Percentiles rank a stretch among this genome's conserved stretches.
Conservation (phyloP, 2,329 filamentous ascomycete species). For the Cercospora janseana region DNA sequence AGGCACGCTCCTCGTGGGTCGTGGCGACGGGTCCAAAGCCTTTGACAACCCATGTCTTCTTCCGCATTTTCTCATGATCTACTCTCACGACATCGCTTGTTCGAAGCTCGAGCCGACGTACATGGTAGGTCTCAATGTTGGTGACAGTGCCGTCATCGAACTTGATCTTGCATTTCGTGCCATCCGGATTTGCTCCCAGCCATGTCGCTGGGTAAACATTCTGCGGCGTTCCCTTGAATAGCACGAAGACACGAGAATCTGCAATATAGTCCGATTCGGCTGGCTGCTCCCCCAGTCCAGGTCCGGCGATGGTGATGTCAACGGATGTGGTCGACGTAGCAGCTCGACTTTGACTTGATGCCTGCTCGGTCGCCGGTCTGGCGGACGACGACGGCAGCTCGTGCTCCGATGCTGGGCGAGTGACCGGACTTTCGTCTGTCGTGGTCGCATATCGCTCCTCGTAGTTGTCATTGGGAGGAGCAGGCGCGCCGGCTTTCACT, state of each 20-base stretch:
- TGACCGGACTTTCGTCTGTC: not conserved
- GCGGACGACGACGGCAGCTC: too few species aligned
- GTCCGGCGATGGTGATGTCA: not conserved
- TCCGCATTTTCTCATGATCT: conserved; percentile 46
- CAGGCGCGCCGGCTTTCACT: conserved; percentile 2
- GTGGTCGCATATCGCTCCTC: not conserved
- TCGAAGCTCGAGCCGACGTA: conserved; percentile 46
- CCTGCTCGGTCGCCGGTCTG: too few species aligned
- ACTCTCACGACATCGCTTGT: conserved; percentile 50
- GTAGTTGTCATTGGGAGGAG: not conserved
- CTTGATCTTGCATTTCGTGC: conserved; percentile 45
- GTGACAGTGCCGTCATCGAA: conserved; percentile 50
- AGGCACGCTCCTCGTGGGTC: conserved; percentile 33
- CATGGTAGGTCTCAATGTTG: conserved; percentile 42
- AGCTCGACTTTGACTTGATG: not conserved
- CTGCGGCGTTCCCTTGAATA: conserved; percentile 53
- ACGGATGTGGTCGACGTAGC: not conserved
- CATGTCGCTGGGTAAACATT: conserved; percentile 62
- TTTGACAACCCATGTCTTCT: conserved; percentile 44
- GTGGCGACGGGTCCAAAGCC: conserved; percentile 43
- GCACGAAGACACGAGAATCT: conserved; percentile 57
- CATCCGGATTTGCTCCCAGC: conserved; percentile 46
- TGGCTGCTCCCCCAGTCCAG: not conserved
- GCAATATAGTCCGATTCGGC: conserved; percentile 10
- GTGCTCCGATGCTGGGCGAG: too few species aligned